Percentiles rank a stretch among this genome's conserved stretches.
Conservation (phyloP, 768 basidiomycete species). For the Asterophora lycoperdoides region DNA sequence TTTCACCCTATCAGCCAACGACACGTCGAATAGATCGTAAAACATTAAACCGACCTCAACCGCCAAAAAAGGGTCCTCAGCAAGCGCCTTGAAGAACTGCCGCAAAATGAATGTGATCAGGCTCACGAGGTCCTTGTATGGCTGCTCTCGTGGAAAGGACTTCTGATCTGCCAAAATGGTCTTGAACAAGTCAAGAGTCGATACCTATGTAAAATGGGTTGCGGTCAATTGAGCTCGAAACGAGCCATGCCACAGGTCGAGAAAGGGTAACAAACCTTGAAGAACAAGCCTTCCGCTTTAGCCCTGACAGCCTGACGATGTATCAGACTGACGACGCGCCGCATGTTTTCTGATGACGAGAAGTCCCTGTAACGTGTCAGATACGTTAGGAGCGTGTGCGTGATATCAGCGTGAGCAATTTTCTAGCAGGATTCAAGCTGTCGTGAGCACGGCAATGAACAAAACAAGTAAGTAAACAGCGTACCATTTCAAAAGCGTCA, state of each 20-base stretch:
- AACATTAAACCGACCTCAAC: constrained; percentile 63
- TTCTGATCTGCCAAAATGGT: constrained; percentile 77
- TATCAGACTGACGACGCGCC: constrained; percentile 82
- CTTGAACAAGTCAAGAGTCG: constrained; percentile 86
- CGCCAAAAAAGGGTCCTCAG: constrained; percentile 80
- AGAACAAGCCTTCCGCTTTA: constrained; percentile 93
- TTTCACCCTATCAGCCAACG: background rate
- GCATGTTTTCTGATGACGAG: constrained; percentile 75
- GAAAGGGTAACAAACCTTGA: constrained; percentile 60
- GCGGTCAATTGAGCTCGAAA: constrained; percentile 12
- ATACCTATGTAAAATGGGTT: constrained; percentile 55
- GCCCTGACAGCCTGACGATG: constrained; percentile 88
- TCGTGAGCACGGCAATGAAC: background rate
- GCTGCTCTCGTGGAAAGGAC: constrained; percentile 70
- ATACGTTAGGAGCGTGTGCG: constrained; percentile 79
- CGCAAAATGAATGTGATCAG: constrained; percentile 85
- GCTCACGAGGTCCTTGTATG: constrained; percentile 77
- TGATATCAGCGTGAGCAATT: constrained; percentile 85
- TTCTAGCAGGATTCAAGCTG: constrained; percentile 45
- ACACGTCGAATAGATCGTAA: background rate
- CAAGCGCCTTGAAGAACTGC: constrained; percentile 90
- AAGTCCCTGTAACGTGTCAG: constrained; percentile 84
- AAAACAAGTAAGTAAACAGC: constrained; percentile 22
- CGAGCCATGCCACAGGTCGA: constrained; percentile 19
- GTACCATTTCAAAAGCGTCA: constrained; percentile 84